phyloP scores from a whole-genome alignment of 2,329 filamentous ascomycete genomes.

The Nothophoma quercina region DNA sequence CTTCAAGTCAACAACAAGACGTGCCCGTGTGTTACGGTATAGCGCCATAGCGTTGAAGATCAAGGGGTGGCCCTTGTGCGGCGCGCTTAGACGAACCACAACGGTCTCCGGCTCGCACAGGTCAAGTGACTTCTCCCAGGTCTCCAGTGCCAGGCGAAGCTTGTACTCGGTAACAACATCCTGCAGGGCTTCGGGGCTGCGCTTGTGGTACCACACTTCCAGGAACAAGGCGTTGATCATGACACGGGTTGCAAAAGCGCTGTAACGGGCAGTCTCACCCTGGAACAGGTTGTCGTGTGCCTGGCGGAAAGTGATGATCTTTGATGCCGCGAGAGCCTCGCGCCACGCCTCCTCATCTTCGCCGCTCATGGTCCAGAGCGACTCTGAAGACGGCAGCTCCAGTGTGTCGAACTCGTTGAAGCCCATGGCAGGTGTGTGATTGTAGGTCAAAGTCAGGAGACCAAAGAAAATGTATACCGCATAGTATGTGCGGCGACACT shows the following conservation, averaged over 20 bases:
- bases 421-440: conserved; percentile 96
- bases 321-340: conserved; percentile 75
- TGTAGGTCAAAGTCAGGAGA: conserved; percentile 91
- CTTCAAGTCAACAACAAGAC: conserved; percentile 94
- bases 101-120: conserved; percentile 91
- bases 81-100: conserved; percentile 87
- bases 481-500: conserved; percentile 95
- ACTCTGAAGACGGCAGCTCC: conserved; percentile 90
- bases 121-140: conserved; percentile 97
- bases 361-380: conserved; percentile 87
- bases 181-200: conserved; percentile 95
- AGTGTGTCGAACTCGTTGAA: conserved; percentile 98
- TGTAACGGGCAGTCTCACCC: conserved; percentile 88
- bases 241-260: conserved; percentile 93
- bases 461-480: conserved; percentile 99
- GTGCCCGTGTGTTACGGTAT: conserved; percentile 90
- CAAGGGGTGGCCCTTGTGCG: conserved; percentile 93
- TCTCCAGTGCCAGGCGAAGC: conserved; percentile 91
- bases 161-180: conserved; percentile 99
- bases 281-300: conserved; percentile 96
- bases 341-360: conserved; percentile 83
- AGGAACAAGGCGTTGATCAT: conserved; percentile 99
- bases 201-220: conserved; percentile 99
- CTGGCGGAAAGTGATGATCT: conserved; percentile 85
- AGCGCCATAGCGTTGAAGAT: conserved; percentile 99